A percentile compares a stretch with the other conserved stretches of the same genome.
phyloP scores from a whole-genome alignment of 306 rosid species.

The Canavalia ensiformis region DNA sequence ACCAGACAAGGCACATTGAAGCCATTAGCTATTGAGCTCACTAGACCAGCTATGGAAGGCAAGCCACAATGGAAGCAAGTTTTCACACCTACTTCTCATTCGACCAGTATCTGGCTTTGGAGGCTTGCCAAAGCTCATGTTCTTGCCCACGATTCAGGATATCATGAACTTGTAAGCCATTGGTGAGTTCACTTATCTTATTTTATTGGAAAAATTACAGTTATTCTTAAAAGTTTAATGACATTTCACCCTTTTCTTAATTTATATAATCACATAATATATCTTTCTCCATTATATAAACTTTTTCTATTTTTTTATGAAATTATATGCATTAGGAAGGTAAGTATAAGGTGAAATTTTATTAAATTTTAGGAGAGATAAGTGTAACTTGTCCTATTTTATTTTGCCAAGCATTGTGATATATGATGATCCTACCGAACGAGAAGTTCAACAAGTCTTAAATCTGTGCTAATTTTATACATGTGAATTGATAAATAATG shows the following conservation, averaged over 20 bases:
- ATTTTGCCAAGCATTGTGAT: neutral
- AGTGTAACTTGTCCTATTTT: neutral
- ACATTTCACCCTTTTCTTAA: no score
- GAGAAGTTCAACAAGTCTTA: neutral
- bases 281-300: no score
- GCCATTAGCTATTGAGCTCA: slow-evolving; percentile 65
- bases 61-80: slow-evolving; percentile 63
- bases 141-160: slow-evolving; percentile 59
- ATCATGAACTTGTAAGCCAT: slow-evolving; percentile 60
- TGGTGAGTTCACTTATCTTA: slow-evolving; percentile 41
- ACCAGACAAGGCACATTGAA: slow-evolving; percentile 60
- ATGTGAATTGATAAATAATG: neutral
- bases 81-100: slow-evolving; percentile 48
- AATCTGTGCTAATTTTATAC: neutral
- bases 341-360: no score
- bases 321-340: no score
- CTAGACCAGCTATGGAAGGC: slow-evolving; percentile 47
- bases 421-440: neutral
- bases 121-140: slow-evolving; percentile 65
- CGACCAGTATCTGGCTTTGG: slow-evolving; percentile 62
- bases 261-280: no score
- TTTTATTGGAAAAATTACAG: neutral
- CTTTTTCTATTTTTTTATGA: no score
- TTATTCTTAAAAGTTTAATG: no score
- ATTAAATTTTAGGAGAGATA: no score